Evolutionary conservation across 2,329 filamentous ascomycete species (phyloP), one percentile per base, ranked within the genome.

Genomic region (Pseudocercospora crystallina): DNA sequence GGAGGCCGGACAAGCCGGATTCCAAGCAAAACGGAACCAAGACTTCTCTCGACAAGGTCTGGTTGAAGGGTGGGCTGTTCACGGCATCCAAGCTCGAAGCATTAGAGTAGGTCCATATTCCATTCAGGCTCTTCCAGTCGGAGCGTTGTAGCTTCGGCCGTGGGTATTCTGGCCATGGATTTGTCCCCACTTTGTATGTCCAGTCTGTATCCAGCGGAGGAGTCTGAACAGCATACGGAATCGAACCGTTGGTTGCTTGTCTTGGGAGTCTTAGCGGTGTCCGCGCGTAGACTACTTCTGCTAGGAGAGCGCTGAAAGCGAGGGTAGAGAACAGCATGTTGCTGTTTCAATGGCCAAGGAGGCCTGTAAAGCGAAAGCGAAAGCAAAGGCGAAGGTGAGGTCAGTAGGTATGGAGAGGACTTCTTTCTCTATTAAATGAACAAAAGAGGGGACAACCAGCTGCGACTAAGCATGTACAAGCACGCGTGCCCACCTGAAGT

Each of bases 1-100:
- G 61, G 13, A 68, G 60, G 71, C 77, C 77, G 33, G 76, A 80
- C 12, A 81, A 62, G 2, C 72, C 78, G 60, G 77, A 80, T 60
- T 81, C 78, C 8, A 81, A 63, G 56, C 78, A 81, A 7, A 77
- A 80, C 0, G 78, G 78, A 5, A 81, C 70, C 14, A 81, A 59
- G 0, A 81, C 76, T 17, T 77, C 67, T 3, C 71, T 62, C 5
- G 65, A 64, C 5, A 79, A 66, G 2, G 62, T 64, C 49, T 75
- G 65, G 1, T 71, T 71, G 50, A 76, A 75, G 0, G 78, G 76
- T 1, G 76, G 78, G 14, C 51, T 64, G 2, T 71, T 59, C 15
- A 74, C 59, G 5, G 71, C 75, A 33, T 68, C 63, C 5, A 71
- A 58, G 31, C 64, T 63, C 1, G 66, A 62, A 0, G 74, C 74